Evolutionary conservation across 345 rosid species (phyloP).

Genomic region (Linum usitatissimum): DNA sequence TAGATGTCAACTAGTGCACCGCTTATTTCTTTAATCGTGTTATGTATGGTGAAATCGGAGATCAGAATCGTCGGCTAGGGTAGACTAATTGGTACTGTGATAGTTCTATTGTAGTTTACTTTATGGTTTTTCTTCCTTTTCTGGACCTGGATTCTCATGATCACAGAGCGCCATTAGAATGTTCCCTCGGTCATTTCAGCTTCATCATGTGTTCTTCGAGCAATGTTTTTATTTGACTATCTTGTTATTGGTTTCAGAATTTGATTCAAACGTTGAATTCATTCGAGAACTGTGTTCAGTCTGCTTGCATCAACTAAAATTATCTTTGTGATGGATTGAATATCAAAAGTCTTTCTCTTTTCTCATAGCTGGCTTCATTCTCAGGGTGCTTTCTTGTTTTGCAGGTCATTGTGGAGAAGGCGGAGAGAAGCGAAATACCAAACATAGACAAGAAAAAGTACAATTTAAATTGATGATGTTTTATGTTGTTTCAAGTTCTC

Average conservation of each 20-base stretch:
- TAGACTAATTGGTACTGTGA: too few species aligned
- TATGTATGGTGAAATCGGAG: too few species aligned
- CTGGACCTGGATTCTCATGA: too few species aligned
- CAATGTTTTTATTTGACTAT: too few species aligned
- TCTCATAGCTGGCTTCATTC: conserved; percentile 13
- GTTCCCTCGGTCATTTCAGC: too few species aligned
- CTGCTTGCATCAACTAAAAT: neutral
- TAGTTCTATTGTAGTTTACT: too few species aligned
- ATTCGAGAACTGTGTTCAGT: neutral
- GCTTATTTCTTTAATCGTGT: too few species aligned
- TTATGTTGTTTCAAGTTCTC: neutral
- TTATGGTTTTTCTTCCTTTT: too few species aligned
- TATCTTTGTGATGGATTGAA: neutral
- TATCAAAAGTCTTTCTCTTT: neutral
- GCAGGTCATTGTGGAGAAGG: conserved; percentile 93
- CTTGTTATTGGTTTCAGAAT: neutral
- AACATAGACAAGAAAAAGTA: conserved; percentile 94
- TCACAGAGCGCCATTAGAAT: too few species aligned
- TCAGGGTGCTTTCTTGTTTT: conserved; percentile 9
- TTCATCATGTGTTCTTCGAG: too few species aligned
- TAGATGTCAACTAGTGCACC: too few species aligned
- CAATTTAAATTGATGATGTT: conserved; percentile 9
- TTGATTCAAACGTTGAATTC: neutral
- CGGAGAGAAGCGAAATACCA: conserved; percentile 89
- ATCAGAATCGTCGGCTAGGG: too few species aligned